Evolutionary conservation across 192 early-diverging fungal genomes (phyloP).

Genomic region (Gamsiella multidivaricata): DNA sequence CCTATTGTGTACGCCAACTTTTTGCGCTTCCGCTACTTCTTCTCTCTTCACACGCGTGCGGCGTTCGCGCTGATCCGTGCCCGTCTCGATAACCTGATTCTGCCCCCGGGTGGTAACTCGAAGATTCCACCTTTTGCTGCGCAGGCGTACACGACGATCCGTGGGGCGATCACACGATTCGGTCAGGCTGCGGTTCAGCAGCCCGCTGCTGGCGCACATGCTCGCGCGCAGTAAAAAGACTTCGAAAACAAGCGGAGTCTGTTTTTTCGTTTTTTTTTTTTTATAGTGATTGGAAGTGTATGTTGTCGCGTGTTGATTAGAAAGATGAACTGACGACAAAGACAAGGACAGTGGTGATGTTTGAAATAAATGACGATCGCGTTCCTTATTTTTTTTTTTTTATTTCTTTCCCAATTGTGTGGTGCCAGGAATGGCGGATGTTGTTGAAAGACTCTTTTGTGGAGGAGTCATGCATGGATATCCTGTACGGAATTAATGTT

Average conservation of each 20-base stretch:
- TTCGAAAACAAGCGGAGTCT: not conserved
- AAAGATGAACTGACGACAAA: too few species aligned
- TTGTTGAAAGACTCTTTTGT: too few species aligned
- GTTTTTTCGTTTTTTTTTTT: not conserved
- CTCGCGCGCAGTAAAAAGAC: constrained; percentile 21
- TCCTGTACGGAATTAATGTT: too few species aligned
- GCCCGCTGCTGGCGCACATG: constrained; percentile 15
- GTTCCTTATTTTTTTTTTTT: too few species aligned
- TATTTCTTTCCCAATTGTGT: too few species aligned
- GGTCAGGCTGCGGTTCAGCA: constrained; percentile 49
- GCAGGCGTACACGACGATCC: constrained; percentile 53
- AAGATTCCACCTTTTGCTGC: constrained; percentile 58
- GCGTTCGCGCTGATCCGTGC: constrained; percentile 55
- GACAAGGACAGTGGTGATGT: too few species aligned
- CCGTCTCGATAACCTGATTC: constrained; percentile 53
- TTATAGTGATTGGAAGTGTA: too few species aligned
- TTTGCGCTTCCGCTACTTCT: constrained; percentile 77
- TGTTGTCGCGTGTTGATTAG: too few species aligned
- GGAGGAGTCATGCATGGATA: too few species aligned
- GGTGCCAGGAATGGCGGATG: too few species aligned
- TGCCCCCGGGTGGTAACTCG: constrained; percentile 60
- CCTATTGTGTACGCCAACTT: constrained; percentile 76
- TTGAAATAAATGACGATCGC: too few species aligned
- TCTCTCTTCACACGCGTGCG: constrained; percentile 64
- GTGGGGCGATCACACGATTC: constrained; percentile 36